Evolutionary conservation across 495 filamentous ascomycete genomes (phyloP).

Genomic region (Achaetomiella virescens): DNA sequence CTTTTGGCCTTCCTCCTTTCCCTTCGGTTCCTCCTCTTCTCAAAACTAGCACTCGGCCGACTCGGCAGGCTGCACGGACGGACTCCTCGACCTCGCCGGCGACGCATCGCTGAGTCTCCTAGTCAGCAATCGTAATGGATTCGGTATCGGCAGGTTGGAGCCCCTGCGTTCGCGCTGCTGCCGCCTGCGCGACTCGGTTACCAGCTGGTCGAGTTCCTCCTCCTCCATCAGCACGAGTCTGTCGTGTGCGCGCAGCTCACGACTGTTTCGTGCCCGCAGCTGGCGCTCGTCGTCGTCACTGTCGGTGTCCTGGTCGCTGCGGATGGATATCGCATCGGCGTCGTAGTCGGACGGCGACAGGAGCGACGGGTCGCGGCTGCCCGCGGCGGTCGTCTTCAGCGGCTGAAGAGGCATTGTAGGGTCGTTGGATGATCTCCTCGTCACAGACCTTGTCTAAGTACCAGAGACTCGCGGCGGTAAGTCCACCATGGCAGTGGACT

Average conservation of each 20-base stretch:
- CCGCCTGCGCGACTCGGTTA: constrained; percentile 47
- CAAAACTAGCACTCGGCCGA: constrained; percentile 33
- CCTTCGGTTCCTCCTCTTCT: constrained; percentile 46
- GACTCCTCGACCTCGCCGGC: constrained; percentile 27
- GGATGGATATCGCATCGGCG: constrained; percentile 59
- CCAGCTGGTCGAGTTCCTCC: constrained; percentile 76
- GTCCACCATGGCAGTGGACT: constrained; percentile 6
- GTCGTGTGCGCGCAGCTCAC: constrained; percentile 66
- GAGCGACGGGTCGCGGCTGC: constrained; percentile 35
- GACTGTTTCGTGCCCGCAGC: constrained; percentile 56
- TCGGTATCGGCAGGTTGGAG: constrained; percentile 40
- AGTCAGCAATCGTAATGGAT: constrained; percentile 36
- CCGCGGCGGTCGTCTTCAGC: constrained; percentile 21
- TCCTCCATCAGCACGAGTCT: constrained; percentile 76
- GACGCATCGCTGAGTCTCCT: constrained; percentile 31
- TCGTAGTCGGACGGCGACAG: constrained; percentile 62
- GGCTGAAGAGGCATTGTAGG: constrained; percentile 20
- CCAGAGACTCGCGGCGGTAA: neutral
- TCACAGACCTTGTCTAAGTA: neutral
- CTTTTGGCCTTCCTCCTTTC: constrained; percentile 42
- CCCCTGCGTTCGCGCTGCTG: constrained; percentile 47
- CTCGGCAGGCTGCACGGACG: constrained; percentile 20
- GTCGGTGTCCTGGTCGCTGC: constrained; percentile 69
- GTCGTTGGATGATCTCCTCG: neutral
- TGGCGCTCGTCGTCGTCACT: constrained; percentile 68